phyloP scores from a whole-genome alignment of 345 rosid genomes.

The Murraya koenigii region DNA sequence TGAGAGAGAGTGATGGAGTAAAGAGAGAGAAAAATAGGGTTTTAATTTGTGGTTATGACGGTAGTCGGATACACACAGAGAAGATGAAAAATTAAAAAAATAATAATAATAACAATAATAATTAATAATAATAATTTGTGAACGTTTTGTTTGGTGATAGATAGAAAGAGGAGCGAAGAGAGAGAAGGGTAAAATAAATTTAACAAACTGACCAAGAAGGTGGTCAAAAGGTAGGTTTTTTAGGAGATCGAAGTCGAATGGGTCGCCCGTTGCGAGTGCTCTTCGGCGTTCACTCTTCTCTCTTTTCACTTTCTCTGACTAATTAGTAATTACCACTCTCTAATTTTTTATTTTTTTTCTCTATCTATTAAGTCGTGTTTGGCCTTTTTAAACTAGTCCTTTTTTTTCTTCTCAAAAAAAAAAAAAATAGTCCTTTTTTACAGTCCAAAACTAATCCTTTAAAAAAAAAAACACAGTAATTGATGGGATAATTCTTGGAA shows the following conservation, averaged over 20 bases:
- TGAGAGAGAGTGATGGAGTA: constrained; percentile 23
- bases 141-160: not conserved
- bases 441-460: no score
- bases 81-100: not conserved
- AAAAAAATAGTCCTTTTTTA: no score
- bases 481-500: no score
- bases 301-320: not conserved
- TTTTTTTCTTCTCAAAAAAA: no score
- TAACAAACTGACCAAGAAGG: constrained; percentile 28
- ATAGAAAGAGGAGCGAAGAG: constrained; percentile 2
- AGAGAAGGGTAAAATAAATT: constrained; percentile 3
- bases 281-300: constrained; percentile 19
- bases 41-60: constrained; percentile 59
- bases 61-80: constrained; percentile 16
- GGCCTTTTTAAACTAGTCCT: no score
- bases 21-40: constrained; percentile 52
- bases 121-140: not conserved
- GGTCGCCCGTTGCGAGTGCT: constrained; percentile 21
- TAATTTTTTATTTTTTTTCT: not conserved
- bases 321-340: not conserved
- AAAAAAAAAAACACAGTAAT: no score
- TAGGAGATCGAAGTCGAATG: constrained; percentile 45
- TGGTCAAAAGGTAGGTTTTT: constrained; percentile 58
- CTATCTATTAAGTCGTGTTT: no score
- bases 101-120: not conserved